phyloP scores from a whole-genome alignment of 1,139 yeast species.

The Geotrichum aggregatum region DNA sequence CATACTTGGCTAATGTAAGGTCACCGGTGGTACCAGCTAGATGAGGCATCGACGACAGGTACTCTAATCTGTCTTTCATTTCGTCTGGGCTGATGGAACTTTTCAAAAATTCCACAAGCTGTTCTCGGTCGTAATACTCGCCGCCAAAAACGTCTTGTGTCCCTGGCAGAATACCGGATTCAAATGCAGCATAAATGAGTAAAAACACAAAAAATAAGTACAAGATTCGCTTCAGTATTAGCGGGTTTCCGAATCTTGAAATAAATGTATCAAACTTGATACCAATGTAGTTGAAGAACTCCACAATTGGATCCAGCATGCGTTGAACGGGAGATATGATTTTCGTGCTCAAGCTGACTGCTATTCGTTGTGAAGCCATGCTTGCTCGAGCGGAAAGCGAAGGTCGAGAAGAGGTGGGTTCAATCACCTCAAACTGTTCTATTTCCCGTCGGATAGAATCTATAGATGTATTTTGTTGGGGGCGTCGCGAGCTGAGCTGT shows the following conservation, averaged over 20 bases:
- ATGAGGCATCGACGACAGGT: conserved; percentile 78
- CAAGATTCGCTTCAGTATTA: conserved; percentile 69
- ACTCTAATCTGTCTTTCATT: conserved; percentile 67
- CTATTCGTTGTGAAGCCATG: conserved; percentile 29
- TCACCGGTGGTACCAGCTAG: conserved; percentile 86
- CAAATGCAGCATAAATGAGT: conserved; percentile 54
- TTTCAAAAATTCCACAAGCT: conserved; percentile 48
- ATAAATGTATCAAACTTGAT: conserved; percentile 54
- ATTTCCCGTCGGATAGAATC: conserved; percentile 30
- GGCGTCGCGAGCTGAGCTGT: neutral
- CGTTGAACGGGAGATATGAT: conserved; percentile 51
- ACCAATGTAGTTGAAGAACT: conserved; percentile 47
- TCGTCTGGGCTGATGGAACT: conserved; percentile 51
- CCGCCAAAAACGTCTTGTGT: conserved; percentile 43
- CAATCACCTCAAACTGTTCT: conserved; percentile 46
- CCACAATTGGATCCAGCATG: conserved; percentile 64
- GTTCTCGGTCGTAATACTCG: conserved; percentile 56
- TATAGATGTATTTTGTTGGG: neutral
- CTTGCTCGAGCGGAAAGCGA: conserved; percentile 28
- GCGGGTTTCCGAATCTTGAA: conserved; percentile 72
- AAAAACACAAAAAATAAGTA: conserved; percentile 62
- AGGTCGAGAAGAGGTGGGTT: conserved; percentile 27
- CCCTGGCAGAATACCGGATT: conserved; percentile 47
- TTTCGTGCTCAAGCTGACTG: conserved; percentile 42
- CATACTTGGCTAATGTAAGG: conserved; percentile 59